Base-by-base conservation (phyloP, 345 rosid genomes). In the Aquilaria malaccensis region DNA sequence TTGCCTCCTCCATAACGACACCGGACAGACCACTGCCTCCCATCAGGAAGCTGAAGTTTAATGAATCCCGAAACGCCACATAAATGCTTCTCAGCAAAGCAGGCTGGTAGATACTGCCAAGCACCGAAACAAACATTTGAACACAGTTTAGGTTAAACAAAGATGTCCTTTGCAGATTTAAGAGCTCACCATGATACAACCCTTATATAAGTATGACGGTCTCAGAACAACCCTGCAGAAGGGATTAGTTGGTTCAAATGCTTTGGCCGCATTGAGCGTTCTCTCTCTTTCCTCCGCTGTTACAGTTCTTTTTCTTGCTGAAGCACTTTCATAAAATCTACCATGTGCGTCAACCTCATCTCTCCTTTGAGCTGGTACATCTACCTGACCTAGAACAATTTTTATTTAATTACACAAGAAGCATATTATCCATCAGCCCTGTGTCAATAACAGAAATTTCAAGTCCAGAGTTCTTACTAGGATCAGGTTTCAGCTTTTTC, bases 11-110 rank as follows among this genome's bases (percentile, higher is more conserved):
- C 84, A 62, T 86, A 86, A 43, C 81, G 91, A 67, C 96, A 89
- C 31, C 96, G 83, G n/a, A 89, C 96, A 4, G 94, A 83, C 96
- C 96, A 89, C 64, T 86, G 91, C 67, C 68, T 86, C 61, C 85
- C 88, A 41, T 86, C 84, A n/a, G 89, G 68, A 13, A 80, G 77
- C 75, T 89, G 91, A 60, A 89, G 85, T 68, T 84, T 89, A 41
- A 89, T 89, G 73, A 83, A 89, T 33, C 94, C 96, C 0, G 89
- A 84, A 67, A 89, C 84, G 67, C 96, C 96, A 45, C 83, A 81
- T 63, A 89, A 67, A 69, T 89, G 61, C 76, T 89, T 83, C 73
- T 89, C 94, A 10, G 96, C 96, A 74, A 89, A 89, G 59, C 91
- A 80, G 9, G 96, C 86, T 58, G 96, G 96, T 55, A 89, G 75